Evolutionary conservation across 2,329 filamentous ascomycete species (phyloP).

Genomic region (Thielaviopsis musarum): DNA sequence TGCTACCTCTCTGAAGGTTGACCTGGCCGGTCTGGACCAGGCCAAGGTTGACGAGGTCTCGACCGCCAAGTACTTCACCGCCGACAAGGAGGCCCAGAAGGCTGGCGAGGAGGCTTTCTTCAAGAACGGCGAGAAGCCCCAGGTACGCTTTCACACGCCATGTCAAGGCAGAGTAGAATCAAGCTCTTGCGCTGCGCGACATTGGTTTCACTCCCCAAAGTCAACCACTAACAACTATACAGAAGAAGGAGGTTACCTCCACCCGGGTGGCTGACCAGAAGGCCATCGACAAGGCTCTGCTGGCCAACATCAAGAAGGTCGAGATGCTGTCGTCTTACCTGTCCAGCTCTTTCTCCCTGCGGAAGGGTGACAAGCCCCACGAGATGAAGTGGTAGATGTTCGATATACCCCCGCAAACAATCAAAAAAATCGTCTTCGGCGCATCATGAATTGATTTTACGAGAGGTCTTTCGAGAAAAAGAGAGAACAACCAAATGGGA

Average conservation of each 20-base stretch:
- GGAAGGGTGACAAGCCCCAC: conserved; percentile 98
- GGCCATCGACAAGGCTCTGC: conserved; percentile 89
- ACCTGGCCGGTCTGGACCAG: conserved; percentile 70
- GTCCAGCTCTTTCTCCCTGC: conserved; percentile 88
- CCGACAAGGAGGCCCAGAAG: conserved; percentile 92
- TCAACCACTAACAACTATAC: conserved; percentile 17
- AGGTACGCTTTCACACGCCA: conserved; percentile 44
- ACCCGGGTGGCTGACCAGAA: conserved; percentile 95
- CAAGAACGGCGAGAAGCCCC: conserved; percentile 94
- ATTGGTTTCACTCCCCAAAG: not conserved
- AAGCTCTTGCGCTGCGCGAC: not conserved
- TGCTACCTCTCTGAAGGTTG: conserved; percentile 72
- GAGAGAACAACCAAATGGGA: conserved; percentile 8
- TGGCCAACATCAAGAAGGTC: conserved; percentile 97
- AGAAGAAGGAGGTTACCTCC: conserved; percentile 96
- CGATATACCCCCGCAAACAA: conserved; percentile 14
- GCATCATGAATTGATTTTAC: conserved; percentile 12
- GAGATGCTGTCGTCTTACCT: conserved; percentile 89
- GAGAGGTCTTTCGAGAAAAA: conserved; percentile 11
- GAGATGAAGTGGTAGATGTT: conserved; percentile 92
- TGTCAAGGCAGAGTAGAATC: not conserved
- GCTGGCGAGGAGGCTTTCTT: conserved; percentile 97
- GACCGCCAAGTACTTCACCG: conserved; percentile 81
- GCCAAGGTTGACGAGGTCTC: conserved; percentile 73
- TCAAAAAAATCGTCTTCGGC: conserved; percentile 14